These are phyloP conservation scores for Penicillium lividum DNA, from an alignment of 495 filamentous ascomycete genomes.

Conservation along the genomic window DNA sequence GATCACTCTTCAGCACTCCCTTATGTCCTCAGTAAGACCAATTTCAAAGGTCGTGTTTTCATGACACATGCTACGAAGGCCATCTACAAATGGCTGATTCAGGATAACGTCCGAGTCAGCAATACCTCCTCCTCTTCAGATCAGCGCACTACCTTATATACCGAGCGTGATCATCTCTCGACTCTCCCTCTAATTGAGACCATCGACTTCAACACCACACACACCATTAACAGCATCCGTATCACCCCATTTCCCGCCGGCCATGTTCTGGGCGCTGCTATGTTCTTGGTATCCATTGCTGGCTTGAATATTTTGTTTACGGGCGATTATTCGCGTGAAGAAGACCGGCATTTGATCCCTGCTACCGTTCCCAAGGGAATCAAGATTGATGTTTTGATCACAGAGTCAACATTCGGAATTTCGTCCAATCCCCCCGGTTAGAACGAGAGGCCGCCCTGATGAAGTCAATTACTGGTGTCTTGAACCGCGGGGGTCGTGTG, in stretches of 20 bases:
- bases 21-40: constrained; percentile 96
- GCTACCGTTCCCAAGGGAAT: constrained; percentile 81
- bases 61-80: constrained; percentile 99
- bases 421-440: constrained; percentile 80
- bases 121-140: constrained; percentile 75
- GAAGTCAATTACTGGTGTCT: constrained; percentile 86
- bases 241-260: constrained; percentile 97
- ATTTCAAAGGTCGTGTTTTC: constrained; percentile 94
- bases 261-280: constrained; percentile 96
- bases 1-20: constrained; percentile 96
- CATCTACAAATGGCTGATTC: constrained; percentile 99
- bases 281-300: constrained; percentile 96
- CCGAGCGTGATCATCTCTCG: constrained; percentile 88
- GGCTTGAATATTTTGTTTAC: constrained; percentile 96
- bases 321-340: constrained; percentile 92
- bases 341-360: constrained; percentile 91
- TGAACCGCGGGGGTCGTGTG: constrained; percentile 88
- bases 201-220: constrained; percentile 96
- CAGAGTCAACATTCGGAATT: constrained; percentile 94
- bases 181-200: constrained; percentile 94
- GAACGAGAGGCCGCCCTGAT: constrained; percentile 91
- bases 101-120: constrained; percentile 88
- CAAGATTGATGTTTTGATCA: constrained; percentile 94
- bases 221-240: constrained; percentile 92
- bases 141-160: constrained; percentile 78